Evolutionary conservation across 306 rosid genomes (phyloP).

Genomic region (Dryas alaskensis): DNA sequence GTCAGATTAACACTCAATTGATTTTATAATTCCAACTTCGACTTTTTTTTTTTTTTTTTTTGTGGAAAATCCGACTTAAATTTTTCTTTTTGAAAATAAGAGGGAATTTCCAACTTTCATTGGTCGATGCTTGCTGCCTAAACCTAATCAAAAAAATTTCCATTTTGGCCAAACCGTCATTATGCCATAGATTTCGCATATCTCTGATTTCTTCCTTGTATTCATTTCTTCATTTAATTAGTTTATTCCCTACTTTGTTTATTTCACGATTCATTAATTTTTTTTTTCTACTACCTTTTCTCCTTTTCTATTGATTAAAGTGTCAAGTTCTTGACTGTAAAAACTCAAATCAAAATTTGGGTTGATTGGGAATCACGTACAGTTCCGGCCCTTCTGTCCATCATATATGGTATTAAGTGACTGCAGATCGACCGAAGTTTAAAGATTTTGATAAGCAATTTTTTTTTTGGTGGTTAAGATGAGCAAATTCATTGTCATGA

Average conservation of each 20-base stretch:
- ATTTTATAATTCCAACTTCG: background rate
- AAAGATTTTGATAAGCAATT: too few relatives aligned
- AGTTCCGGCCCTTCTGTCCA: too few relatives aligned
- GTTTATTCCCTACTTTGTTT: background rate
- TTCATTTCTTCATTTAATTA: background rate
- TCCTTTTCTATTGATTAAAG: background rate
- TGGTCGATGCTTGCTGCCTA: background rate
- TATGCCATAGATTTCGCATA: conserved; percentile 5
- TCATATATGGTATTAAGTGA: too few relatives aligned
- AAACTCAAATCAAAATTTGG: background rate
- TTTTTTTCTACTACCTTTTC: background rate
- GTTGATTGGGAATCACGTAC: too few relatives aligned
- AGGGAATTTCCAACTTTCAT: background rate
- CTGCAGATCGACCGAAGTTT: too few relatives aligned
- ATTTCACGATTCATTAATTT: background rate
- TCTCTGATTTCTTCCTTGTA: background rate
- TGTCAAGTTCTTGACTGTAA: background rate
- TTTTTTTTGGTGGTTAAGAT: too few relatives aligned
- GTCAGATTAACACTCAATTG: too few relatives aligned
- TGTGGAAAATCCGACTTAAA: background rate
- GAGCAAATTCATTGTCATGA: too few relatives aligned
- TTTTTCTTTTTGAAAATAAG: background rate
- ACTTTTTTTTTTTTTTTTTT: background rate
- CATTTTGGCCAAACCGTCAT: background rate
- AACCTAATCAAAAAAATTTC: too few relatives aligned